Conservation (phyloP, 352 stramenopile genomes). For the Globisporangium mamillatum region DNA sequence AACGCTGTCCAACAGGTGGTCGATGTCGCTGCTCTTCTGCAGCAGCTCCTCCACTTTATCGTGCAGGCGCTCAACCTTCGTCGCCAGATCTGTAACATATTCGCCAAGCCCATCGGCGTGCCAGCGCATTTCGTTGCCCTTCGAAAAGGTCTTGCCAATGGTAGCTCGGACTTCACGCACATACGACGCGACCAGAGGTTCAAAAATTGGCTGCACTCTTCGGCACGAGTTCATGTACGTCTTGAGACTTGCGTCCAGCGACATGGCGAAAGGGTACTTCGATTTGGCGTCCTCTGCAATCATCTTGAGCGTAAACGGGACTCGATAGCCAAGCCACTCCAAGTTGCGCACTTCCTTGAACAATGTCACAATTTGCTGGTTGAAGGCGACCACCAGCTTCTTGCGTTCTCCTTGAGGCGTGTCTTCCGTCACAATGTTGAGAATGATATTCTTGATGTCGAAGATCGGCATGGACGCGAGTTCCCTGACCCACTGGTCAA, state of each 20-base stretch:
- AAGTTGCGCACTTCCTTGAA: constrained; percentile 99
- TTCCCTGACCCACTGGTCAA: constrained; percentile 94
- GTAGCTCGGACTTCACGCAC: constrained; percentile 80
- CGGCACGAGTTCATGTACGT: constrained; percentile 88
- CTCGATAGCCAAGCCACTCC: constrained; percentile 97
- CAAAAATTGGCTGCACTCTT: constrained; percentile 83
- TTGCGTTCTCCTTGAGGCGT: constrained; percentile 65
- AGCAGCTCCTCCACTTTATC: constrained; percentile 98
- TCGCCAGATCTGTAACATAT: constrained; percentile 86
- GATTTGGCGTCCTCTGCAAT: constrained; percentile 96
- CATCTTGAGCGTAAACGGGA: constrained; percentile 94
- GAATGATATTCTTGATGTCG: constrained; percentile 89
- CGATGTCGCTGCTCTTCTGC: constrained; percentile 90
- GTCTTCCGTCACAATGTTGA: constrained; percentile 87
- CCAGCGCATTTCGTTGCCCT: constrained; percentile 88
- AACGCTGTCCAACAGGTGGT: constrained; percentile 87
- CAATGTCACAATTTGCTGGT: constrained; percentile 96
- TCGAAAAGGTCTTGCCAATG: constrained; percentile 88
- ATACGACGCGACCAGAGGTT: constrained; percentile 67
- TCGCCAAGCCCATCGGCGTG: constrained; percentile 85
- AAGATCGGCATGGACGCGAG: constrained; percentile 90
- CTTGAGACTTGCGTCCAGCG: constrained; percentile 94
- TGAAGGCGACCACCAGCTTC: constrained; percentile 91
- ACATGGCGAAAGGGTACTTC: constrained; percentile 97
- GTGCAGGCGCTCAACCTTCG: constrained; percentile 95